Evolutionary conservation across 805 yeast genomes (phyloP), one percentile per base, ranked within the genome.

Genomic region (Candida verbasci): DNA sequence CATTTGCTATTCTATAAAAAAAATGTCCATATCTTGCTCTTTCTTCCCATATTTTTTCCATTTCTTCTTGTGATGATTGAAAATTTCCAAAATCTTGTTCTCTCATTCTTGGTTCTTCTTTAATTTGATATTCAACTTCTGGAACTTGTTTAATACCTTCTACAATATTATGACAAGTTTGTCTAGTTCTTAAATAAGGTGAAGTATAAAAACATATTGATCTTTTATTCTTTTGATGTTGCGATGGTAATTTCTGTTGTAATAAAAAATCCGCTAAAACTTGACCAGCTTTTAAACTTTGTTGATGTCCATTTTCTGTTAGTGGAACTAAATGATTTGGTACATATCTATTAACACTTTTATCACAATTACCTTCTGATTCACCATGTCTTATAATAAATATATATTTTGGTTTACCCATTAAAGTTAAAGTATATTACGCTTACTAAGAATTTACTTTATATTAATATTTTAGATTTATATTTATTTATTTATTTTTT

Each of bases 41-140:
- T 49, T 86, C 95, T 38, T 73, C 72, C 87, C 95, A 82, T 23
- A 87, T 82, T 46, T 70, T 67, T 46, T 81, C 82, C 95, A 88
- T 88, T 45, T 78, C 84, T 38, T 76, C 79, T 1, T 78, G 72
- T 0, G 80, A 73, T 38, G 83, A 78, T 62, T 88, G 97, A 58
- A 87, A 88, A 55, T 88, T 88, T 15, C 97, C 97, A 53, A 89
- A 89, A 57, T 89, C 97, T 58, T 89, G 97, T 54, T 89, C 97
- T 44, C 97, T 70, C 76, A 89, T 77, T 37, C 96, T 64, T 9
- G 96, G 95, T 53, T 89, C 97, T 56, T 89, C 97, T 46, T 78
- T 72, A 2, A 83, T 75, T 25, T 72, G 67, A 47, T 77, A 81
- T 3, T 49, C 47, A 1, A 66, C 60, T 1, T 56, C 65, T 4